Base-by-base conservation (phyloP, 768 basidiomycete species). In the Leccinum obscurum region DNA sequence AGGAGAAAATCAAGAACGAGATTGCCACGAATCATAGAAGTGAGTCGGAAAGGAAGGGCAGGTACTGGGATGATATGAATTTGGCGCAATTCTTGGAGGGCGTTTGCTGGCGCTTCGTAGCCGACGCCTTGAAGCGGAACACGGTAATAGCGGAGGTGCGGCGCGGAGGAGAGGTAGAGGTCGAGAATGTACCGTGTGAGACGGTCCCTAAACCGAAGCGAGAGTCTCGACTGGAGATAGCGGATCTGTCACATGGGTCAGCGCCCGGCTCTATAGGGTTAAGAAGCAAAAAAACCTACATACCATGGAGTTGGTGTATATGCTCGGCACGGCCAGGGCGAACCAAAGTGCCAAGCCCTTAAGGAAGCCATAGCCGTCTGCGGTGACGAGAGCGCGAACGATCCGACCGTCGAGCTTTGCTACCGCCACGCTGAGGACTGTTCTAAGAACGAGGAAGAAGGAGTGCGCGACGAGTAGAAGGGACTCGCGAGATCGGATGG, bases 271-370 rank as follows among this genome's bases (percentile, higher is more conserved):
- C 24, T 11, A 48, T 10, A 32, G 32, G 22, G 15, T 11, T 13
- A n/a, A n/a, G n/a, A n/a, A n/a, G n/a, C n/a, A n/a, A 3, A 5
- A 30, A 0, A 0, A 11, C 11, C 10, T 9, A 61, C 77, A 53
- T 34, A 92, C 93, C 92, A 98, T 94, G 2, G 92, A 88, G 70
- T 98, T 98, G 0, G 96, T 98, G 71, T 94, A 95, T 22, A 93
- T 94, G 69, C 92, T 93, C 0, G 96, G 96, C 26, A 98, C 81
- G 2, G 95, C 93, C 10, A 98, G 81, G 10, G 86, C 77, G 69
- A 95, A 97, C 96, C 96, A 98, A 57, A 92, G 78, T 0, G 79
- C 89, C 1, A 98, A 75, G 1, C 95, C 95, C 56, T 78, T 83
- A 15, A 93, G 64, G 70, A 98, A 98, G 0, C 93, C 94, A 54